Percentiles rank a stretch among this genome's conserved stretches.
Conservation (phyloP, 2,329 filamentous ascomycete genomes). For the Talaromyces piceae region DNA sequence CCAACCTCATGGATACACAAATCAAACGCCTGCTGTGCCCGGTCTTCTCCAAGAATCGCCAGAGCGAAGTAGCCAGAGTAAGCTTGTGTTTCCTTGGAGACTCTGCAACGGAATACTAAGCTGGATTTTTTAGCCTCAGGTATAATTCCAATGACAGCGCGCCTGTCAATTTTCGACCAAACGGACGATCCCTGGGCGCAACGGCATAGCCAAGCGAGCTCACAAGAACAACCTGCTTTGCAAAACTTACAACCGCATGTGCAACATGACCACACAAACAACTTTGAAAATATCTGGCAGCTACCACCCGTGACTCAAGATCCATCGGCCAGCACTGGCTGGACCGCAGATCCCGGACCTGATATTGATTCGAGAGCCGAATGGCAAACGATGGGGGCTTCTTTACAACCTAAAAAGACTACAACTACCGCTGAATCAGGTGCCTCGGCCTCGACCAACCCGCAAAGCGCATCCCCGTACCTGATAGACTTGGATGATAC, state of each 20-base stretch:
- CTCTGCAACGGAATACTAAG: neutral
- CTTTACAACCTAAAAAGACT: constrained; percentile 10
- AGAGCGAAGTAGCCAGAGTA: constrained; percentile 28
- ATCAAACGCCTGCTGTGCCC: constrained; percentile 17
- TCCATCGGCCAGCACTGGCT: neutral
- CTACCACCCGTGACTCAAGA: neutral
- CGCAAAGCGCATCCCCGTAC: neutral
- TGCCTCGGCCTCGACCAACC: neutral
- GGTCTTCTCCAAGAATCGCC: constrained; percentile 17
- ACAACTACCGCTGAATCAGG: constrained; percentile 2
- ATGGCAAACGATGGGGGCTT: constrained; percentile 5
- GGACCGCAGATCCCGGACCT: neutral
- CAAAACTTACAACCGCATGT: constrained; percentile 4
- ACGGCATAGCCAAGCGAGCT: constrained; percentile 5
- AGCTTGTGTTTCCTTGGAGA: neutral
- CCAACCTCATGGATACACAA: constrained; percentile 2
- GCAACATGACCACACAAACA: neutral
- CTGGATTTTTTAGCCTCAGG: constrained; percentile 12
- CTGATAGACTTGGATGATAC: constrained; percentile 10
- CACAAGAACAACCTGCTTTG: neutral
- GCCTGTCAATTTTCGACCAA: constrained; percentile 29
- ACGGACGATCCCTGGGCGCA: constrained; percentile 23
- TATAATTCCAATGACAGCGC: constrained; percentile 35
- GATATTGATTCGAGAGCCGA: constrained; percentile 5
- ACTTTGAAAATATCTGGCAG: neutral